Evolutionary conservation across 257 asterid species (phyloP).

Genomic region (Ehretia macrophylla): DNA sequence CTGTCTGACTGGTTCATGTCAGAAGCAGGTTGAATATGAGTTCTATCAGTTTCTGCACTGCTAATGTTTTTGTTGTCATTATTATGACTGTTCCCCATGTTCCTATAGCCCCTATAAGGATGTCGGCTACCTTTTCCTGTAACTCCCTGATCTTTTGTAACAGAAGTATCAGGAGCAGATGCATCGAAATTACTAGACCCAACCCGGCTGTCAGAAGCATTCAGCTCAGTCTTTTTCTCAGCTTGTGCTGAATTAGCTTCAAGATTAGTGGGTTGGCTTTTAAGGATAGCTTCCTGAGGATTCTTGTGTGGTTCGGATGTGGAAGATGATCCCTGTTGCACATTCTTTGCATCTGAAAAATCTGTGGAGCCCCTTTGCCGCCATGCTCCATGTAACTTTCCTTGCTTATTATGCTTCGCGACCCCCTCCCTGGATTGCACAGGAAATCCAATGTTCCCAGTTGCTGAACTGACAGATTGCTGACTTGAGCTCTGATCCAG

Average conservation of each 20-base stretch:
- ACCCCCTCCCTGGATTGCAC: conserved; percentile 40
- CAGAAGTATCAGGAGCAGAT: conserved; percentile 26
- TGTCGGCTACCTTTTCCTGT: conserved; percentile 61
- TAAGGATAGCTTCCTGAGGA: conserved; percentile 24
- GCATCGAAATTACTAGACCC: conserved; percentile 21
- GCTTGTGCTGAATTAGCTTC: conserved; percentile 25
- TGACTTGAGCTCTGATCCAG: conserved; percentile 32
- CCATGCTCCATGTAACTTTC: conserved; percentile 60
- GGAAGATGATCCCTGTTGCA: conserved; percentile 31
- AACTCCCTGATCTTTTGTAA: conserved; percentile 45
- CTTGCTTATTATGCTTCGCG: conserved; percentile 47
- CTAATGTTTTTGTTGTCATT: conserved; percentile 29
- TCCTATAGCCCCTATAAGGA: conserved; percentile 33
- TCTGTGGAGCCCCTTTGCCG: conserved; percentile 50
- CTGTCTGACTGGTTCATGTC: conserved; percentile 42
- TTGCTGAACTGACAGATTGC: conserved; percentile 23
- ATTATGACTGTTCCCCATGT: conserved; percentile 22
- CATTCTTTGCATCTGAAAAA: conserved; percentile 35
- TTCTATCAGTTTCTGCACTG: conserved; percentile 25
- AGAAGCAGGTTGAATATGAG: conserved; percentile 25
- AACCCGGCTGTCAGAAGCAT: conserved; percentile 17
- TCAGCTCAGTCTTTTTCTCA: conserved; percentile 32
- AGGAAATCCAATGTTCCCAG: conserved; percentile 24
- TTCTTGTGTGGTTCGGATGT: conserved; percentile 35
- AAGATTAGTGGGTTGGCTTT: conserved; percentile 27